Evolutionary conservation across 1,284 basidiomycete species (phyloP), one percentile per base, ranked within the genome.

Genomic region (Cerrena zonata): DNA sequence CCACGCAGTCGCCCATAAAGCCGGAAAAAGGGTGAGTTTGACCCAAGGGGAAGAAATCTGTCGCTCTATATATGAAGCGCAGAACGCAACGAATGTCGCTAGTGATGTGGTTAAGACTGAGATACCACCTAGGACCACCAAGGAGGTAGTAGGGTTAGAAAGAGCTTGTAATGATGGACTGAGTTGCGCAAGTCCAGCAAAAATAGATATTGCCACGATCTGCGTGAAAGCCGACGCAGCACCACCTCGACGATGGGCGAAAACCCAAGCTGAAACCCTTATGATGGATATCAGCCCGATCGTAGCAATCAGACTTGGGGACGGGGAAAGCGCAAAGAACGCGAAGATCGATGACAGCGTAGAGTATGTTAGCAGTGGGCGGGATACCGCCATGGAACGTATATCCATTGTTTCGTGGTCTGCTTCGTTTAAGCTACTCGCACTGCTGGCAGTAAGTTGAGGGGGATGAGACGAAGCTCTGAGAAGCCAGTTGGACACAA

Each of bases 1-100:
- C 84, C 85, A 87, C 1, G 71, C 60, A 0, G 76, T 75, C 2
- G 80, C 72, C 88, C 87, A 90, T 10, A 86, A 56, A 0, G 76
- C 73, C 0, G 89, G 89, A 61, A 90, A 88, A 24, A 84, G 55
- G 0, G 77, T 70, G 15, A 78, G 51, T 54, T 73, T 75, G 1
- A 70, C 57, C 72, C 76, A 78, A 11, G 63, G 65, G 18, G 64
- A 65, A 51, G 59, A 65, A 23, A 41, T 25, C 4, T 73, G 10
- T 22, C 63, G 69, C 23, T 54, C 57, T 26, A 50, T 51, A 40
- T 56, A 53, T 25, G 69, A 69, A 38, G 76, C 69, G 7, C 72
- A 37, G 47, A 71, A 70, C 18, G 81, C 57, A 1, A 70, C 56
- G 2, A 56, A 15, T 27, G 80, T 61, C 0, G 76, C 72, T 15